These are phyloP conservation scores for Annulohypoxylon stygium DNA, from an alignment of 495 filamentous ascomycete species.

Conservation along the genomic window DNA sequence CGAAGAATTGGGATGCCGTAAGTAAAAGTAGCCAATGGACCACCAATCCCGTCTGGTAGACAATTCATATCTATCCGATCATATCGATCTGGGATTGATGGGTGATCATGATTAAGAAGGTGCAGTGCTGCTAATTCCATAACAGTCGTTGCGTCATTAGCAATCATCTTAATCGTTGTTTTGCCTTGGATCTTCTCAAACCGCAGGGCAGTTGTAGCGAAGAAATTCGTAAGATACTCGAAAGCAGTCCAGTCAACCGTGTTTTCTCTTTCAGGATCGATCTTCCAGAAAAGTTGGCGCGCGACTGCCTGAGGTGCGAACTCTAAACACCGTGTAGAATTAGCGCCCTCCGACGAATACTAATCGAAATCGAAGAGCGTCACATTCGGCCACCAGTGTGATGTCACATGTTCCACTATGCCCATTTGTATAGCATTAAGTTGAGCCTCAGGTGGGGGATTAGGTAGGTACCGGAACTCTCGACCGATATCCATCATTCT, in stretches of 20 bases:
- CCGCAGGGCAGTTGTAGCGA: background rate
- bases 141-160: background rate
- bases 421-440: too few relatives aligned
- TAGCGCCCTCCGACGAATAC: background rate
- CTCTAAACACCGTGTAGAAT: background rate
- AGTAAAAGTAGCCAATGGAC: background rate
- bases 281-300: background rate
- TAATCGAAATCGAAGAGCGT: slow-evolving; percentile 6
- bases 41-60: background rate
- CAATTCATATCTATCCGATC: slow-evolving; percentile 1
- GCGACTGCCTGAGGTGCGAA: background rate
- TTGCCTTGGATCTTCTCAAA: background rate
- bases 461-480: background rate
- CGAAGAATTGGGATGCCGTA: slow-evolving; percentile 3
- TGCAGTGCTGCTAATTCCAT: background rate
- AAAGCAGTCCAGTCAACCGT: background rate
- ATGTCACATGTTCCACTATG: background rate
- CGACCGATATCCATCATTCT: background rate
- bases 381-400: background rate
- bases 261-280: background rate
- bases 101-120: background rate
- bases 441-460: too few relatives aligned
- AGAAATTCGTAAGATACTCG: background rate
- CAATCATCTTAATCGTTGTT: background rate
- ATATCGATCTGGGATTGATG: background rate